These are phyloP conservation scores for Rubia balearica DNA, from an alignment of 305 asterid species.

Conservation along the genomic window DNA sequence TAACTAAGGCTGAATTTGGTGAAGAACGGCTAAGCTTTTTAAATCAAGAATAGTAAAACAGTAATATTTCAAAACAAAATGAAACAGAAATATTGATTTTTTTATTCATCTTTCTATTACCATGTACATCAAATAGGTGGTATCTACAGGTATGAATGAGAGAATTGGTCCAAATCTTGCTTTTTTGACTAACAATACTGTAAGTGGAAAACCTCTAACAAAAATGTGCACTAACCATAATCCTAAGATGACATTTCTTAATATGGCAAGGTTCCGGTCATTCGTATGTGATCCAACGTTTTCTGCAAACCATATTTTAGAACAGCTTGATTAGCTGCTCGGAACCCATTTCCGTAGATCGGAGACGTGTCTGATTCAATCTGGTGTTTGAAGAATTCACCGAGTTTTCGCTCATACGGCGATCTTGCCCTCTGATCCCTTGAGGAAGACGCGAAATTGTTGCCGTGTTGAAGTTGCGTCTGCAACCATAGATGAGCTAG, in stretches of 20 bases:
- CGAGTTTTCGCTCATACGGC: constrained; percentile 69
- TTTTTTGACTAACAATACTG: neutral
- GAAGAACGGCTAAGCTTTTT: neutral
- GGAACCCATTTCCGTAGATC: constrained; percentile 85
- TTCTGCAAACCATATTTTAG: constrained; percentile 53
- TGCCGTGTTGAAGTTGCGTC: constrained; percentile 44
- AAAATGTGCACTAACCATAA: constrained; percentile 6
- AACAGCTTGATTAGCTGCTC: constrained; percentile 71
- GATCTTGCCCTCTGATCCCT: constrained; percentile 36
- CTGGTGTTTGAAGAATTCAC: constrained; percentile 73
- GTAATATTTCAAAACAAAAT: neutral
- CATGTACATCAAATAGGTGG: constrained; percentile 17
- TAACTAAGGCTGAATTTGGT: no score
- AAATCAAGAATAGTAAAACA: neutral
- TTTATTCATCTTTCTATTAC: neutral
- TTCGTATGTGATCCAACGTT: constrained; percentile 67
- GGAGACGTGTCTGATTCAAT: constrained; percentile 71
- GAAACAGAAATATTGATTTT: neutral
- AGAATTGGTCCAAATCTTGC: neutral
- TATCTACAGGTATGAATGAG: constrained; percentile 13
- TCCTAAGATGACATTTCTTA: constrained; percentile 16
- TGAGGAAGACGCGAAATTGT: constrained; percentile 31
- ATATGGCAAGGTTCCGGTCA: constrained; percentile 69
- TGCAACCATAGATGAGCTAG: constrained; percentile 78
- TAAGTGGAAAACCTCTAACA: constrained; percentile 12